Evolutionary conservation across 768 basidiomycete genomes (phyloP), one percentile per base, ranked within the genome.

Genomic region (Mycena alexandri): DNA sequence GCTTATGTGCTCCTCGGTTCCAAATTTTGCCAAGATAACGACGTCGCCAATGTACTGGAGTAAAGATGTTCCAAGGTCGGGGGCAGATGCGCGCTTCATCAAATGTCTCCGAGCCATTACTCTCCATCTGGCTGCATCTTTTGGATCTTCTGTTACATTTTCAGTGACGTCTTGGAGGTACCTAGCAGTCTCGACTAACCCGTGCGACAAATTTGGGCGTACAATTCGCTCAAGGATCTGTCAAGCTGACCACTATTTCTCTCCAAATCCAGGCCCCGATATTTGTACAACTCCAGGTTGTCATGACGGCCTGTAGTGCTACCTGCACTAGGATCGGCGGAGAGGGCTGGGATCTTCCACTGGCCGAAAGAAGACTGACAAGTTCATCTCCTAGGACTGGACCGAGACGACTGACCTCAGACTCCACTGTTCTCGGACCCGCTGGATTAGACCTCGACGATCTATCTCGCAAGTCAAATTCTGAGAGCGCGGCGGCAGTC

Each of bases 21-120:
- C n/a, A n/a, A n/a, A n/a, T 7, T n/a, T 14, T 9, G 57, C 17
- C 43, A 60, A 13, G 43, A 42, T 16, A 2, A 63, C 11, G 5
- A 68, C 43, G 25, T 53, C 41, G 1, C 5, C 22, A n/a, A 68
- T 36, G 10, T 8, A 33, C 10, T 38, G 21, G 12, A 43, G 10
- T 16, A 58, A 21, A n/a, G 43, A 25, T 4, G 5, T 12, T 22
- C 5, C 14, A 33, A 43, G 7, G 12, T 55, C 53, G 33, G 52
- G 25, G 3, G 17, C 19, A 10, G 59, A 43, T 3, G 42, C 29
- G 21, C 25, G 50, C 17, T 55, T n/a, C 17, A 41, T 11, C 3
- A 67, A 33, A 12, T 67, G 59, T 9, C 54, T 67, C 3, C 53
- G 72, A 72, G 74, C 78, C 42, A 68, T 70, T 29, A 34, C 38